Percentiles rank a stretch among this genome's conserved stretches.
Conservation (phyloP, 2,329 filamentous ascomycete genomes). For the Diaporthe amygdali region DNA sequence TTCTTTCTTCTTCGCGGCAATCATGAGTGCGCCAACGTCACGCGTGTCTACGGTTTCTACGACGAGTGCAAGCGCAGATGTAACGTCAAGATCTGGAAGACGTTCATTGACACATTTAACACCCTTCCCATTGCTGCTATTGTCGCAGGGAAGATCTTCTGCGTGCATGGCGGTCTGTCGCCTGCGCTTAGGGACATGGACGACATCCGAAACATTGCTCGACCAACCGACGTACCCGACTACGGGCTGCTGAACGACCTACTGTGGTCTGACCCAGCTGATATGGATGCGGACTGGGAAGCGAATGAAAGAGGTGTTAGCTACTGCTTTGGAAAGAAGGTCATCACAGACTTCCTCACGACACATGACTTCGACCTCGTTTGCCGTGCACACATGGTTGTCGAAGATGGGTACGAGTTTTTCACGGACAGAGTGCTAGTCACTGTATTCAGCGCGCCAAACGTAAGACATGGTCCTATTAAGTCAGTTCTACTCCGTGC, state of each 20-base stretch:
- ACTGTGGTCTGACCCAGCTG: constrained; percentile 95
- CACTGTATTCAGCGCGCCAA: constrained; percentile 96
- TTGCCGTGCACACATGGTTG: constrained; percentile 98
- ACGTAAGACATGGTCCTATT: constrained; percentile 66
- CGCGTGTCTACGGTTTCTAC: constrained; percentile 95
- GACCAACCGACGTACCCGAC: constrained; percentile 95
- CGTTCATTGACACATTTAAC: constrained; percentile 96
- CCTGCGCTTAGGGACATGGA: constrained; percentile 96
- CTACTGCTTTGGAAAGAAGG: constrained; percentile 98
- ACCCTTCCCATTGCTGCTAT: constrained; percentile 95
- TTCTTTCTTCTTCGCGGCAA: constrained; percentile 95
- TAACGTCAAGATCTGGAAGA: constrained; percentile 98
- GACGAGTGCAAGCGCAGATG: constrained; percentile 96
- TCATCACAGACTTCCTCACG: constrained; percentile 94
- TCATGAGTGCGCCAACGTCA: constrained; percentile 96
- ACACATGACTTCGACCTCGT: constrained; percentile 97
- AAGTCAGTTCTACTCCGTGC: not conserved
- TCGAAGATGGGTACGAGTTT: constrained; percentile 98
- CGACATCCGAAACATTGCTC: constrained; percentile 93
- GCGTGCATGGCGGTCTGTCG: constrained; percentile 92
- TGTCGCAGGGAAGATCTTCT: constrained; percentile 96
- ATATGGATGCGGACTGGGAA: constrained; percentile 98
- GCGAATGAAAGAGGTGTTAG: constrained; percentile 96
- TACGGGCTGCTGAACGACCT: constrained; percentile 95
- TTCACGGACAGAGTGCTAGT: constrained; percentile 95